Base-by-base conservation (phyloP, 1,284 basidiomycete genomes). In the Cryptococcus sp. region DNA sequence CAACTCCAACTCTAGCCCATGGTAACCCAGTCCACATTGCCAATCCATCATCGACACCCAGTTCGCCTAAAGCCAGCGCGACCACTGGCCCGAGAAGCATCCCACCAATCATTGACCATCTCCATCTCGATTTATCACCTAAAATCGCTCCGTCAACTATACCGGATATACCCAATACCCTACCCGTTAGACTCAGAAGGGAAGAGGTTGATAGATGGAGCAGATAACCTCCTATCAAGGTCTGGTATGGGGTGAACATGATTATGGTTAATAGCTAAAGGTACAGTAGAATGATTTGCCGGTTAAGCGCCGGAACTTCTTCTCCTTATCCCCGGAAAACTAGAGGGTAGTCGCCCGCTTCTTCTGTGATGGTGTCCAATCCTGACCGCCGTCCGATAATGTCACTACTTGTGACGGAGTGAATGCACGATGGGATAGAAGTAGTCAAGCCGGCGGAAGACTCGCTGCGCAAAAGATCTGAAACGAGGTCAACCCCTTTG, bases 161-260 rank as follows among this genome's bases (percentile, higher is more conserved):
- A 2, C 83, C 82, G 11, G 83, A 84, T 41, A 85, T 80, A 3
- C 85, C 85, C 52, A 85, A 80, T 23, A 82, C 79, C 50, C 77
- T 77, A 22, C 84, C 83, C 46, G 82, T 84, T 40, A 82, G 75
- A 16, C 79, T 59, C 23, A 84, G 72, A 16, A 86, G 74, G 9
- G 78, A 69, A 55, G 83, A 80, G 0, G 81, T 79, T 3, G 84
- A 77, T 36, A 84, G 54, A 45, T 83, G 76, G 24, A 86, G 77
- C 34, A 81, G 77, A 31, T 82, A 52, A 2, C 84, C 85, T 14
- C 84, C 84, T n/a, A 84, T 59, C 52, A 85, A 76, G 7, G 83
- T 83, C 46, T 81, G 78, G 16, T 84, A 60, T 5, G 84, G 82
- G 7, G 80, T 81, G 56, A 75, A 76, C 61, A 63, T 63, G 22